Percentiles rank a stretch among this genome's conserved stretches.
These are phyloP conservation scores for Penicillium oxalicum DNA, from an alignment of 2,329 filamentous ascomycete genomes.

Conservation along the genomic window DNA sequence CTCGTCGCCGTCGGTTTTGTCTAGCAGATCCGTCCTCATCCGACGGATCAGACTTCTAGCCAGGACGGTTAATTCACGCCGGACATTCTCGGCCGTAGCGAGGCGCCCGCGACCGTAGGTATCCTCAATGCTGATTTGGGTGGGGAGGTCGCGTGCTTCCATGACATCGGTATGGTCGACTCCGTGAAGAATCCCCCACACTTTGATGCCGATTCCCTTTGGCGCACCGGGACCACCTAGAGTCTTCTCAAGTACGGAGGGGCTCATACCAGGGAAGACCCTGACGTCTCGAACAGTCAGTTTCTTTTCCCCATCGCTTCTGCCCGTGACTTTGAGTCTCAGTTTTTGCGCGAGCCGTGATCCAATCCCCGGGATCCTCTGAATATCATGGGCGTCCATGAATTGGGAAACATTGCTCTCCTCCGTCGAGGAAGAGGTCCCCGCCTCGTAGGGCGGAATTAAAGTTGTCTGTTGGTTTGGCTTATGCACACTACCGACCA, in stretches of 20 bases:
- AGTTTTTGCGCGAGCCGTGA: constrained; percentile 68
- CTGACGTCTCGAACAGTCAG: constrained; percentile 64
- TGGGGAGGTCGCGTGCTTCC: constrained; percentile 64
- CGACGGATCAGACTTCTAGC: constrained; percentile 65
- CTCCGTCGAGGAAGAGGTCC: constrained; percentile 13
- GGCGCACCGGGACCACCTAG: constrained; percentile 65
- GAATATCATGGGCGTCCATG: constrained; percentile 68
- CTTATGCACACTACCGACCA: constrained; percentile 78
- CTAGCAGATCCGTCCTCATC: constrained; percentile 71
- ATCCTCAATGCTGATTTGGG: constrained; percentile 92
- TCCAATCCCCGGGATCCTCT: constrained; percentile 79
- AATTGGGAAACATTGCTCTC: constrained; percentile 58
- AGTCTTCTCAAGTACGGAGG: constrained; percentile 60
- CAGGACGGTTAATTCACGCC: constrained; percentile 62
- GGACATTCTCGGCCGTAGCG: constrained; percentile 57
- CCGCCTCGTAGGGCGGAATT: constrained; percentile 54
- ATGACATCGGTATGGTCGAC: constrained; percentile 70
- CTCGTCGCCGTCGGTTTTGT: constrained; percentile 40
- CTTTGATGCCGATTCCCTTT: constrained; percentile 62
- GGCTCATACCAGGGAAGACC: constrained; percentile 55
- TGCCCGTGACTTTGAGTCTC: constrained; percentile 53
- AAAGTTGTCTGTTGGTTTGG: constrained; percentile 82
- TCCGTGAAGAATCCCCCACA: constrained; percentile 77
- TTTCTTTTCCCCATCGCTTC: constrained; percentile 42
- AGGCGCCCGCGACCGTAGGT: constrained; percentile 70